These are phyloP conservation scores for Peltaster fructicola DNA, from an alignment of 2,329 filamentous ascomycete genomes.

Conservation along the genomic window DNA sequence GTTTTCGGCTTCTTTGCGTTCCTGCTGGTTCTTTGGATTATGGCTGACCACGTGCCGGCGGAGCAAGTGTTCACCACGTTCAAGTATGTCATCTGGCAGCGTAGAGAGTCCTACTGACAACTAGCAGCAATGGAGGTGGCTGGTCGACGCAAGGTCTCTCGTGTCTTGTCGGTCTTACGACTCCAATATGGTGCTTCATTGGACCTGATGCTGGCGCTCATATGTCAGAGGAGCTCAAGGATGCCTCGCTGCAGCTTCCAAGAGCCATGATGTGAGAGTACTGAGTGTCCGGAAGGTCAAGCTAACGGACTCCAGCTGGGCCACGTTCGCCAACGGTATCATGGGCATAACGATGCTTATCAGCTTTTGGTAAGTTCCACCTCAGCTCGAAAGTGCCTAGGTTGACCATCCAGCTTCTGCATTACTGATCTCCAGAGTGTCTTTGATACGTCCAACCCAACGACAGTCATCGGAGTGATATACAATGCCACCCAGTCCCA, in stretches of 20 bases:
- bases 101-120: slow-evolving; percentile 1
- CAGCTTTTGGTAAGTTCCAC: slow-evolving; percentile 21
- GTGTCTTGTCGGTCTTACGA: slow-evolving; percentile 26
- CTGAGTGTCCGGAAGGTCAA: too few relatives aligned
- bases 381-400: too few relatives aligned
- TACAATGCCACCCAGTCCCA: slow-evolving; percentile 14
- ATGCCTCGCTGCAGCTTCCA: slow-evolving; percentile 26
- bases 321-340: slow-evolving; percentile 21
- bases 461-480: slow-evolving; percentile 16
- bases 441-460: too few relatives aligned
- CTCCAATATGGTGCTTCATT: slow-evolving; percentile 19
- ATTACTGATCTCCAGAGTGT: slow-evolving; percentile 3
- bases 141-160: slow-evolving; percentile 25
- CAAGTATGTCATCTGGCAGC: slow-evolving; percentile 6
- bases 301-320: too few relatives aligned
- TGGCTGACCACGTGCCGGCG: slow-evolving; percentile 14
- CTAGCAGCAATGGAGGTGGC: slow-evolving; percentile 15
- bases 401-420: too few relatives aligned
- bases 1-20: slow-evolving; percentile 28
- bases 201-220: slow-evolving; percentile 22
- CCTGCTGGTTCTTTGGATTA: slow-evolving; percentile 22
- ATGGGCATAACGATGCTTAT: slow-evolving; percentile 21
- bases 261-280: slow-evolving; percentile 27
- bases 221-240: slow-evolving; percentile 19
- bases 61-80: slow-evolving; percentile 20